Conservation (phyloP, 2,329 filamentous ascomycete species). For the Aureobasidium sp. region DNA sequence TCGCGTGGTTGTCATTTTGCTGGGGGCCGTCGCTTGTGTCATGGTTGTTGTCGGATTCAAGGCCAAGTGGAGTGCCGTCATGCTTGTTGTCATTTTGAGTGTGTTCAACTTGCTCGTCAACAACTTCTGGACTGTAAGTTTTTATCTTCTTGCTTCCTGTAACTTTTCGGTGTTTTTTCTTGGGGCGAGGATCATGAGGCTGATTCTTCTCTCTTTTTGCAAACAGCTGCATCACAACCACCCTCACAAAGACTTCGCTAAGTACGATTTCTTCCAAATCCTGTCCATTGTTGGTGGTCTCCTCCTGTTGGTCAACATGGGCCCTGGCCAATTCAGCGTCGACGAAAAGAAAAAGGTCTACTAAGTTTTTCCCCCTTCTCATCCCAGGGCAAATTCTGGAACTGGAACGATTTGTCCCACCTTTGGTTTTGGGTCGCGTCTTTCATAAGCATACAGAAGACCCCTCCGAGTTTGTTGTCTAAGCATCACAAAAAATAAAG, state of each 20-base stretch:
- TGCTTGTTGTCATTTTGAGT: slow-evolving; percentile 90
- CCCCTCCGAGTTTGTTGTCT: no score
- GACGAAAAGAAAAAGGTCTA: slow-evolving; percentile 99
- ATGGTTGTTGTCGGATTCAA: slow-evolving; percentile 99
- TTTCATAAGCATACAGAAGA: no score
- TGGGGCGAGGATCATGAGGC: neutral
- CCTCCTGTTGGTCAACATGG: slow-evolving; percentile 95
- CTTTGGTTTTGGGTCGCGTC: no score
- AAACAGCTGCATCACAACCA: slow-evolving; percentile 89
- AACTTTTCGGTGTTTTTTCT: neutral
- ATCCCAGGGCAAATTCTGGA: no score
- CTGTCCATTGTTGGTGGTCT: slow-evolving; percentile 96
- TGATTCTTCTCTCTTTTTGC: no score
- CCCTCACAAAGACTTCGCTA: slow-evolving; percentile 99
- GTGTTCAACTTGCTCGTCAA: slow-evolving; percentile 96
- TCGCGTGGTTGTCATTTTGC: slow-evolving; percentile 72
- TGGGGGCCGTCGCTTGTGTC: slow-evolving; percentile 85
- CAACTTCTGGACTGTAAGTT: slow-evolving; percentile 97
- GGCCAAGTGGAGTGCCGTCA: slow-evolving; percentile 96
- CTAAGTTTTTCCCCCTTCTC: slow-evolving; percentile 36
- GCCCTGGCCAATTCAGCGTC: slow-evolving; percentile 92
- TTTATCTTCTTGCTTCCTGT: neutral
- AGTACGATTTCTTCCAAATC: slow-evolving; percentile 99
- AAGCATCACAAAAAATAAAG: no score
- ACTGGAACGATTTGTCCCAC: no score